These are phyloP conservation scores for Globisporangium spiculum DNA, from an alignment of 352 stramenopile species.

Conservation along the genomic window DNA sequence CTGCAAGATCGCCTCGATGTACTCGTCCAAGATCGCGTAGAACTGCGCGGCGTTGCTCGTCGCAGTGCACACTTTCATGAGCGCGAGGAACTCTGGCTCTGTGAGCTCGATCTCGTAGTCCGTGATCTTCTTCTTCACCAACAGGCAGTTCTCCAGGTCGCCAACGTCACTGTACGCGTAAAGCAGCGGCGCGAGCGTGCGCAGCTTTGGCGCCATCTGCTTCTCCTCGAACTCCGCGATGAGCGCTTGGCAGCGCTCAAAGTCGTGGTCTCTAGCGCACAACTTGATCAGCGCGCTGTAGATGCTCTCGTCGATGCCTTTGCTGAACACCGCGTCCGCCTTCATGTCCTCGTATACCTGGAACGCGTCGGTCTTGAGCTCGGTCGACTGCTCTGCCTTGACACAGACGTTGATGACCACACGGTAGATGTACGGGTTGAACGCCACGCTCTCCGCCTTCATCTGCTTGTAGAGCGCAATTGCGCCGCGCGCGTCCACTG, in stretches of 20 bases:
- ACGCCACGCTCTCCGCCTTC: constrained; percentile 32
- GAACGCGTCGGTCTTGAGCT: constrained; percentile 42
- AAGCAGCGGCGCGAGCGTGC: constrained; percentile 72
- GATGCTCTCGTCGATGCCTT: constrained; percentile 52
- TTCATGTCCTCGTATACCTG: constrained; percentile 72
- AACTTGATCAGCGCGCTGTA: constrained; percentile 80
- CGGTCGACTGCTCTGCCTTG: constrained; percentile 34
- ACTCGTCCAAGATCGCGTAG: constrained; percentile 51
- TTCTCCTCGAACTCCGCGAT: constrained; percentile 47
- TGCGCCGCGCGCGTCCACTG: constrained; percentile 34
- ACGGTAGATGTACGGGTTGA: constrained; percentile 46
- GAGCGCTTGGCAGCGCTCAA: constrained; percentile 44
- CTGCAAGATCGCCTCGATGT: constrained; percentile 57
- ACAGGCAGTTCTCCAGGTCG: constrained; percentile 57
- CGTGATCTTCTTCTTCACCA: constrained; percentile 47
- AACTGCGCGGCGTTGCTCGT: constrained; percentile 40
- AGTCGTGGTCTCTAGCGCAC: constrained; percentile 59
- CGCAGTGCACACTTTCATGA: constrained; percentile 51
- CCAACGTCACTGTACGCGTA: constrained; percentile 46
- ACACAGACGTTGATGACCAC: constrained; percentile 63
- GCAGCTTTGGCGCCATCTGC: constrained; percentile 58
- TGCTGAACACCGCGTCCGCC: constrained; percentile 22
- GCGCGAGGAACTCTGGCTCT: constrained; percentile 60
- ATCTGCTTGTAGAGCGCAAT: constrained; percentile 56
- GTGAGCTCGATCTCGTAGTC: constrained; percentile 48